Evolutionary conservation across 768 basidiomycete species (phyloP).

Genomic region (Tephrocybe sp.): DNA sequence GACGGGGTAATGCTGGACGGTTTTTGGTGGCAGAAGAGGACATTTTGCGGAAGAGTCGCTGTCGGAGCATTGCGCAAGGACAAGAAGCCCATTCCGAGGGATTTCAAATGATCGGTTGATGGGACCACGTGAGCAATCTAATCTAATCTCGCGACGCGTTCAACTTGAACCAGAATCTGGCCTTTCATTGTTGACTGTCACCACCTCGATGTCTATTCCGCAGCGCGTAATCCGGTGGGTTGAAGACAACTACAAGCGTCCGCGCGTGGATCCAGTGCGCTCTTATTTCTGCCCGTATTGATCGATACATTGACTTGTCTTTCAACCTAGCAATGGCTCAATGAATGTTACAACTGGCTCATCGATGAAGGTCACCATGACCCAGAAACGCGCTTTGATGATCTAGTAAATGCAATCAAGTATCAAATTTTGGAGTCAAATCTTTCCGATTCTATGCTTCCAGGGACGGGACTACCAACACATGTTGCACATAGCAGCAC

Average conservation of each 20-base stretch:
- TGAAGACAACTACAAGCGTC: slow-evolving; percentile 52
- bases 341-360: slow-evolving; percentile 69
- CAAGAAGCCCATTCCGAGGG: not conserved
- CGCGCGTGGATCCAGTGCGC: slow-evolving; percentile 61
- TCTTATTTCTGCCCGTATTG: not conserved
- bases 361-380: slow-evolving; percentile 43
- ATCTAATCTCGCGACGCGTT: slow-evolving; percentile 27
- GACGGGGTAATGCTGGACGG: slow-evolving; percentile 44
- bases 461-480: slow-evolving; percentile 64
- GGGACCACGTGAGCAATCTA: slow-evolving; percentile 23
- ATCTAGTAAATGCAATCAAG: slow-evolving; percentile 55
- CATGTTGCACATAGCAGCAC: slow-evolving; percentile 37
- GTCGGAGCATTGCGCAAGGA: slow-evolving; percentile 18
- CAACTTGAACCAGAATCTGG: too few species aligned
- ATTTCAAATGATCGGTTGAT: not conserved
- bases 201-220: slow-evolving; percentile 30
- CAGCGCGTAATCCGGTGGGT: slow-evolving; percentile 51
- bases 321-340: slow-evolving; percentile 64
- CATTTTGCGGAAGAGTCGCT: slow-evolving; percentile 15
- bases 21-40: slow-evolving; percentile 12
- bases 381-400: slow-evolving; percentile 44
- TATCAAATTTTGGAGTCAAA: slow-evolving; percentile 70
- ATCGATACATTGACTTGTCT: not conserved
- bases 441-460: slow-evolving; percentile 67
- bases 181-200: slow-evolving; percentile 5